Conservation (phyloP, 202 grass and related monocot species). For the Zoysia matrella region DNA sequence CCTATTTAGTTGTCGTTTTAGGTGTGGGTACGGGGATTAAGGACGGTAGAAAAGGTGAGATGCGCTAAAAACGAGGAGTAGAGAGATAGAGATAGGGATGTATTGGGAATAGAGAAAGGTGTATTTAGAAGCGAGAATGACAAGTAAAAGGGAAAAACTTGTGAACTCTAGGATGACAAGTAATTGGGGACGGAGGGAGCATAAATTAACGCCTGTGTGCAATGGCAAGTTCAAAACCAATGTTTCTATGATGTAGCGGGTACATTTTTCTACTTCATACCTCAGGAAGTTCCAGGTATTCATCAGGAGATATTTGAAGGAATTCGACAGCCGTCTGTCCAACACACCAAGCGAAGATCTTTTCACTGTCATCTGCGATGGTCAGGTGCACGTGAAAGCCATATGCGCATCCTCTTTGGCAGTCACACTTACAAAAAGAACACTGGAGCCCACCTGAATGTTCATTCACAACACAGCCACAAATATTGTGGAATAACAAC, state of each 20-base stretch:
- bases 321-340: constrained; percentile 84
- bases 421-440: constrained; percentile 66
- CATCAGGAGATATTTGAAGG: constrained; percentile 89
- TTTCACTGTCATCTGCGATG: constrained; percentile 68
- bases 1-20: no score
- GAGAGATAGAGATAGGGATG: no score
- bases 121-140: no score
- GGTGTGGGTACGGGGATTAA: no score
- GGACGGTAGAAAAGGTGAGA: no score
- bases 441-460: constrained; percentile 59
- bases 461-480: constrained; percentile 61
- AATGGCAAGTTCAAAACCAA: neutral
- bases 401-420: constrained; percentile 46
- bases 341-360: constrained; percentile 70
- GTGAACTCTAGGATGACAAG: no score
- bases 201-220: neutral
- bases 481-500: constrained; percentile 64
- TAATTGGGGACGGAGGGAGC: no score
- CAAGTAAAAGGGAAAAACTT: no score
- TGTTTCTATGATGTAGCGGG: neutral
- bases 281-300: constrained; percentile 79
- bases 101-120: no score
- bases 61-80: no score
- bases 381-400: constrained; percentile 77
- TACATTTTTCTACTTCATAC: constrained; percentile 40